Evolutionary conservation across 768 basidiomycete genomes (phyloP).

Genomic region (Russula earlei): DNA sequence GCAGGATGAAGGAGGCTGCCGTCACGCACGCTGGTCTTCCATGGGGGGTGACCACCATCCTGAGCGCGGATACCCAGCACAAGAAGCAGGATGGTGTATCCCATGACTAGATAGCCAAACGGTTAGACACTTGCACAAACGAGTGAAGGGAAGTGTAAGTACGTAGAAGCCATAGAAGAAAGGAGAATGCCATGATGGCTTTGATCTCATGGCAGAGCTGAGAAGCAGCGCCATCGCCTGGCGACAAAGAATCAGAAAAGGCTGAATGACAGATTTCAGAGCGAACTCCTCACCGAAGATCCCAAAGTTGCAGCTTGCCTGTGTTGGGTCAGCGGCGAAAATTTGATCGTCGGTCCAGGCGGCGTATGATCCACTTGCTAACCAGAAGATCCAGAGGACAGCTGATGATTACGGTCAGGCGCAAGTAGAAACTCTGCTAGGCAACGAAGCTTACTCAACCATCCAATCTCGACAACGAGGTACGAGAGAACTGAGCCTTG

Average conservation of each 20-base stretch:
- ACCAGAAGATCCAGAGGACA: constrained; percentile 33
- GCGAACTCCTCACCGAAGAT: constrained; percentile 1
- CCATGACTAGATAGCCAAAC: constrained; percentile 25
- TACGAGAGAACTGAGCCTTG: constrained; percentile 32
- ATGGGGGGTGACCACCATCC: constrained; percentile 25
- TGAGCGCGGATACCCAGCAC: constrained; percentile 25
- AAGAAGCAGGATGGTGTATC: constrained; percentile 25
- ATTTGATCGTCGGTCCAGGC: constrained; percentile 10
- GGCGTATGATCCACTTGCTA: constrained; percentile 29
- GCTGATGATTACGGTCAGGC: constrained; percentile 19
- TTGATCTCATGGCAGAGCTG: constrained; percentile 26
- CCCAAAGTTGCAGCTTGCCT: constrained; percentile 12
- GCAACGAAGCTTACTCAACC: no score
- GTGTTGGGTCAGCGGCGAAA: not conserved
- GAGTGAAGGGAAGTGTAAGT: constrained; percentile 5
- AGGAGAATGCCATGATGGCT: constrained; percentile 30
- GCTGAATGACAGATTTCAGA: not conserved
- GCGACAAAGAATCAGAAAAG: not conserved
- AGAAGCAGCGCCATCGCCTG: not conserved
- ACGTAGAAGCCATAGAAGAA: constrained; percentile 31
- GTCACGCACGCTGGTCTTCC: constrained; percentile 29
- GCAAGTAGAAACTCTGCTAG: no score
- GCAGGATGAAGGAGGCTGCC: constrained; percentile 17
- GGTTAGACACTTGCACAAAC: not conserved
- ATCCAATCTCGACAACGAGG: constrained; percentile 30